These are phyloP conservation scores for Talaromyces sp. DNA, from an alignment of 2,329 filamentous ascomycete genomes.

Conservation along the genomic window DNA sequence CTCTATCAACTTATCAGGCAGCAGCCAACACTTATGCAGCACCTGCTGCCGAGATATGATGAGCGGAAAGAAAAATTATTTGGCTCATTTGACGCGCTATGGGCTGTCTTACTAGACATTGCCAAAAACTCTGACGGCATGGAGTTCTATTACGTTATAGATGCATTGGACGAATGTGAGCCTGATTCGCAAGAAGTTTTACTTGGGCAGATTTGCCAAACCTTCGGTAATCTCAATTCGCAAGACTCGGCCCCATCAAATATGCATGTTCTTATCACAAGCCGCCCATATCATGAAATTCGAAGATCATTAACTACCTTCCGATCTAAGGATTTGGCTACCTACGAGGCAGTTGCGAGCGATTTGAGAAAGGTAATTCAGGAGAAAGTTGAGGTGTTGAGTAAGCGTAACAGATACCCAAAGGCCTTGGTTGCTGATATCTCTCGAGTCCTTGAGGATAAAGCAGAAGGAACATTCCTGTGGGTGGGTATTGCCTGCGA, in stretches of 20 bases:
- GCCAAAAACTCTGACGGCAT: no score
- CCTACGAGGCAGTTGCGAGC: background rate
- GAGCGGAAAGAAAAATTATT: background rate
- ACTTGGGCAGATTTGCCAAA: background rate
- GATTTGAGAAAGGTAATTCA: background rate
- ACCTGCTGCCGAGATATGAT: background rate
- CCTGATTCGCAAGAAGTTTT: background rate
- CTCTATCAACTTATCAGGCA: background rate
- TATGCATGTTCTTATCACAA: background rate
- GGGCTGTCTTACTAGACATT: background rate
- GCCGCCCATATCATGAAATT: background rate
- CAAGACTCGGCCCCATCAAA: background rate
- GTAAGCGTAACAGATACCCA: background rate
- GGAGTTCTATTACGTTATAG: background rate
- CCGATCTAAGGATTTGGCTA: background rate
- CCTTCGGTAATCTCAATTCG: background rate
- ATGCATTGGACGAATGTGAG: conserved; percentile 12
- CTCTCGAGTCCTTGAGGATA: conserved; percentile 19
- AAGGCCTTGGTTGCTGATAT: background rate
- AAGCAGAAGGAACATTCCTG: conserved; percentile 24
- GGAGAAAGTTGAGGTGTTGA: background rate
- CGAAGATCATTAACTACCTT: background rate
- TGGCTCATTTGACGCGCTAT: background rate
- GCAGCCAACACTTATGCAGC: background rate
- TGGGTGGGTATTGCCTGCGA: conserved; percentile 23